Conservation (phyloP, 2,329 filamentous ascomycete genomes). For the Colletotrichum sp. region DNA sequence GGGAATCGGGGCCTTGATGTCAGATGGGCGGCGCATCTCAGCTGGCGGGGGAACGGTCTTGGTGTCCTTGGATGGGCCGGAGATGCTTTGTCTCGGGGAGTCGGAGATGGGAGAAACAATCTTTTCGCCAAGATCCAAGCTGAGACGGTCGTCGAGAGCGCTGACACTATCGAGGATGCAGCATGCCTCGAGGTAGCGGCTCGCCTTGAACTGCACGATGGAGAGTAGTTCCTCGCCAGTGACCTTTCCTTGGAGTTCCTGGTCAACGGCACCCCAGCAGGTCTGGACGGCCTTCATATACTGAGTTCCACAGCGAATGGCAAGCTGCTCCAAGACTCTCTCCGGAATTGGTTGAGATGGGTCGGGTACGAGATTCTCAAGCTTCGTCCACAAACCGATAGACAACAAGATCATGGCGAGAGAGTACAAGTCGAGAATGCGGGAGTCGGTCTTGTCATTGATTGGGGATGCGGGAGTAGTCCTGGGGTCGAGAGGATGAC, state of each 20-base stretch:
- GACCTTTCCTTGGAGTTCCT: constrained; percentile 53
- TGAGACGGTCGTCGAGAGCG: constrained; percentile 58
- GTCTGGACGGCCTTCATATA: constrained; percentile 78
- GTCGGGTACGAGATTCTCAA: constrained; percentile 57
- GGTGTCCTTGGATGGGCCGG: constrained; percentile 7
- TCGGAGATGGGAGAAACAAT: not conserved
- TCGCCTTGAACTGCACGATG: constrained; percentile 58
- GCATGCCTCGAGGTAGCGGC: constrained; percentile 66
- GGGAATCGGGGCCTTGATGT: not conserved
- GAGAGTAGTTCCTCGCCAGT: constrained; percentile 57
- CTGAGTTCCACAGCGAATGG: constrained; percentile 72
- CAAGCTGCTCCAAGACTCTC: constrained; percentile 66
- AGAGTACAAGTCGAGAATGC: constrained; percentile 72
- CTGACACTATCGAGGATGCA: constrained; percentile 65
- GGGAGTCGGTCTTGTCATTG: constrained; percentile 55
- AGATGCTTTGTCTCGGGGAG: not conserved
- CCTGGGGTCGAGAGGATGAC: constrained; percentile 69
- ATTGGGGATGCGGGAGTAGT: constrained; percentile 54
- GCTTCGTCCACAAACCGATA: constrained; percentile 76
- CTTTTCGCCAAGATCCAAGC: constrained; percentile 47
- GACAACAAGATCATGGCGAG: constrained; percentile 76
- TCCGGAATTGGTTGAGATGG: constrained; percentile 58
- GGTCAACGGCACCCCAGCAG: constrained; percentile 74
- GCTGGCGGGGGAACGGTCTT: constrained; percentile 5
- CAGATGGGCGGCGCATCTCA: constrained; percentile 47